Conservation (phyloP, 23 red algal genomes). For the Gracilariopsis chorda region DNA sequence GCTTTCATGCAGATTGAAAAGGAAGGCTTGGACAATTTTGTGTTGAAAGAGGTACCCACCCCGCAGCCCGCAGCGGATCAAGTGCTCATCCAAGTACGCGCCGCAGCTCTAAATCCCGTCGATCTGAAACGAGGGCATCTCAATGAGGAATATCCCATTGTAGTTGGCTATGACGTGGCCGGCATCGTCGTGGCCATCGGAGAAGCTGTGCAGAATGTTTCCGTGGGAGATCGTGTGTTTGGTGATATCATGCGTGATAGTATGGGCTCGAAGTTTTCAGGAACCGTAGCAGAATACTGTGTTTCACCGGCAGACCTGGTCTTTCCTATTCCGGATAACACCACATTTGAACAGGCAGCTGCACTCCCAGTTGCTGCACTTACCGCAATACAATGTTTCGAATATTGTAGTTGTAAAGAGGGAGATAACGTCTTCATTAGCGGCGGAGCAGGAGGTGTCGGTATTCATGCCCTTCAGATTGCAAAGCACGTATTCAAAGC, state of each 20-base stretch:
- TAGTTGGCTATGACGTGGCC: slow-evolving; percentile 62
- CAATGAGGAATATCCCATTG: slow-evolving; percentile 32
- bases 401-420: neutral
- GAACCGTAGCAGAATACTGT: slow-evolving; percentile 42
- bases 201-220: slow-evolving; percentile 11
- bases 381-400: slow-evolving; percentile 34
- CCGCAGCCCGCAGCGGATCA: neutral
- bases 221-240: slow-evolving; percentile 66
- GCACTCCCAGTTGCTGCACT: slow-evolving; percentile 18
- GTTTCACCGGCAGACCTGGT: neutral
- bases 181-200: slow-evolving; percentile 53
- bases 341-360: slow-evolving; percentile 27
- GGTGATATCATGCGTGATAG: slow-evolving; percentile 50
- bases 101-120: slow-evolving; percentile 66
- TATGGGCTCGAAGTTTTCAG: slow-evolving; percentile 7
- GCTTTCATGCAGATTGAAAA: neutral
- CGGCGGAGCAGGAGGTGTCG: slow-evolving; percentile 64
- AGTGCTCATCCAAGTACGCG: slow-evolving; percentile 25
- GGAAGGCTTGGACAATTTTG: slow-evolving; percentile 1
- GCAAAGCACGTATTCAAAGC: slow-evolving; percentile 43
- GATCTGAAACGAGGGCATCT: slow-evolving; percentile 40
- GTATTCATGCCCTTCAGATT: slow-evolving; percentile 55
- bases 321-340: neutral
- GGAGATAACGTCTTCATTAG: slow-evolving; percentile 50
- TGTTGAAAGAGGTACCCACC: neutral